Base-by-base conservation (phyloP, 371 early-diverging fungal genomes). In the Mucor circinelloides region DNA sequence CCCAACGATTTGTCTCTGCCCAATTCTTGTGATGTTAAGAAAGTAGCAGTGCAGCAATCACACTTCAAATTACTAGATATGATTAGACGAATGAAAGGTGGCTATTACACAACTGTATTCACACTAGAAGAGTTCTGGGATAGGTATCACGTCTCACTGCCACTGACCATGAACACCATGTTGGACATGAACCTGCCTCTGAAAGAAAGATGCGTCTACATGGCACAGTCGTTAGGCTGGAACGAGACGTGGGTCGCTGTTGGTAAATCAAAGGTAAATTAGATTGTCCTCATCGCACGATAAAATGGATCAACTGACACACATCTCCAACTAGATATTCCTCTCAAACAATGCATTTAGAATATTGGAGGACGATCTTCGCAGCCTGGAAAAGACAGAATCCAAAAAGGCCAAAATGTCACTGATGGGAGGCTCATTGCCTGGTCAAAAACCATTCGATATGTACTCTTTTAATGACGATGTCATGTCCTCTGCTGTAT, bases 311-410 rank as follows among this genome's bases (percentile, higher is more conserved):
- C 21, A 21, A 23, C 50, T 40, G 15, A 50, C 50, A 12, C 4
- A 6, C 25, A 50, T 50, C 3, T 10, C 8, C 6, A 36, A 27
- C 52, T 65, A 89, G 73, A 75, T 91, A 6, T 93, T 89, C 73
- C 67, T 96, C 32, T 86, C 89, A 46, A 95, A 92, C 61, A 66
- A 60, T n/a, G 89, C 85, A 28, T 93, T 93, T 88, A 82, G 88
- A 50, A 72, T 77, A n/a, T 78, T 94, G 4, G 93, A 93, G 70
- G 85, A 87, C 55, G 85, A 84, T 8, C 63, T 87, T 5, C 81
- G 87, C 30, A 81, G 78, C 62, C 44, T 76, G 27, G 82, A 79
- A 46, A 81, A 79, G 64, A 63, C 72, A 27, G 80, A 80, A 58
- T 79, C 87, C 13, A 76, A 77, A 44, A 81, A 79, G 34, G 63